These are phyloP conservation scores for Macadamia integrifolia DNA, from an alignment of 164 flowering plant species.

Conservation along the genomic window DNA sequence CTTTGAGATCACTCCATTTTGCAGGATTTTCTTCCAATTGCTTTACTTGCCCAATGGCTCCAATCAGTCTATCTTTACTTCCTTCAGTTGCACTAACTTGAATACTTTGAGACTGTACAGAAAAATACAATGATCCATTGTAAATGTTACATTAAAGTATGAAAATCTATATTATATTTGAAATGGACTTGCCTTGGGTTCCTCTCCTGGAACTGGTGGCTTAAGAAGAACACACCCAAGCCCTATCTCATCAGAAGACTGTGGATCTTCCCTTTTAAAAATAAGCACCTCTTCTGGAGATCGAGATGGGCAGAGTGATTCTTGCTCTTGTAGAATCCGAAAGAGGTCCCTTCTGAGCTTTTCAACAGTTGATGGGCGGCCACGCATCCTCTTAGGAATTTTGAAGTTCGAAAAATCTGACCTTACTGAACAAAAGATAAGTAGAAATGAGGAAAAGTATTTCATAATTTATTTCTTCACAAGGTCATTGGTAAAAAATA, in stretches of 20 bases:
- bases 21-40: not conserved
- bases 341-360: slow-evolving; percentile 21
- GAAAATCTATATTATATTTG: not conserved
- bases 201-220: slow-evolving; percentile 9
- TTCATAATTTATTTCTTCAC: no score
- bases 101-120: not conserved
- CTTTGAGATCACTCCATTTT: not conserved
- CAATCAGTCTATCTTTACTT: not conserved
- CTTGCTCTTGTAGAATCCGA: slow-evolving; percentile 15
- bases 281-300: slow-evolving; percentile 20
- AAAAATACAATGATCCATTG: not conserved
- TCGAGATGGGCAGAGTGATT: slow-evolving; percentile 5
- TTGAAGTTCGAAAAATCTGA: slow-evolving; percentile 10
- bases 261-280: slow-evolving; percentile 10
- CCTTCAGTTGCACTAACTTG: not conserved
- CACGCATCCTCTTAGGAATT: slow-evolving; percentile 15
- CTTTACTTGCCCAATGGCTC: not conserved
- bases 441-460: not conserved
- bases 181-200: slow-evolving; percentile 11
- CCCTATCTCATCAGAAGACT: slow-evolving; percentile 14
- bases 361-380: slow-evolving; percentile 18
- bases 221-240: slow-evolving; percentile 18
- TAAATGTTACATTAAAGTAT: not conserved
- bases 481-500: no score
- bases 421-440: slow-evolving; percentile 7